These are phyloP conservation scores for Juncus inflexus DNA, from an alignment of 176 grass and related monocot species.

Conservation along the genomic window DNA sequence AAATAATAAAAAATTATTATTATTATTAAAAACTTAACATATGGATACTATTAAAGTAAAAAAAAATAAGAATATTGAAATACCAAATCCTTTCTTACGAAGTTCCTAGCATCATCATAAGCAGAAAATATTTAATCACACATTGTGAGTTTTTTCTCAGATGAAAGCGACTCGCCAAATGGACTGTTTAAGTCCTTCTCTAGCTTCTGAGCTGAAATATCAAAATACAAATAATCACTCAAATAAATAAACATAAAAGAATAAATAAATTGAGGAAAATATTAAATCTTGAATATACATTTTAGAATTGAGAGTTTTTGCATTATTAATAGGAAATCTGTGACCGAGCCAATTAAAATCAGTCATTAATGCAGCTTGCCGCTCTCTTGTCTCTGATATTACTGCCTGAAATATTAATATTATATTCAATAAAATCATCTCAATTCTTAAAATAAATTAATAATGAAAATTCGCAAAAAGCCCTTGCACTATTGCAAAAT, in stretches of 20 bases:
- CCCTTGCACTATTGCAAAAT: too few species aligned
- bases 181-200: conserved; percentile 72
- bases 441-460: conserved; percentile 1
- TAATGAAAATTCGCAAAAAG: background rate
- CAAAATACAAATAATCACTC: background rate
- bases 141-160: conserved; percentile 86
- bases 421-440: background rate
- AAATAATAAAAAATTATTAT: conserved; percentile 20
- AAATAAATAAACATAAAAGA: conserved; percentile 12
- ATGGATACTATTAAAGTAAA: too few species aligned
- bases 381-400: conserved; percentile 84
- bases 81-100: conserved; percentile 97
- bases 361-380: conserved; percentile 92
- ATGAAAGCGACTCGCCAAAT: conserved; percentile 33
- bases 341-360: conserved; percentile 87
- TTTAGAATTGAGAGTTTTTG: conserved; percentile 98
- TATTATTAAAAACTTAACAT: background rate
- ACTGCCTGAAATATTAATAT: conserved; percentile 59
- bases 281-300: conserved; percentile 47
- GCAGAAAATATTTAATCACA: conserved; percentile 98
- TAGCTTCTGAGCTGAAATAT: conserved; percentile 86
- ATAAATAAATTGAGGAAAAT: background rate
- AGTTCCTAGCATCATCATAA: conserved; percentile 90
- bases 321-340: conserved; percentile 85
- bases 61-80: background rate